These are phyloP conservation scores for Umbelopsis isabellina DNA, from an alignment of 192 early-diverging fungal species.

Conservation along the genomic window DNA sequence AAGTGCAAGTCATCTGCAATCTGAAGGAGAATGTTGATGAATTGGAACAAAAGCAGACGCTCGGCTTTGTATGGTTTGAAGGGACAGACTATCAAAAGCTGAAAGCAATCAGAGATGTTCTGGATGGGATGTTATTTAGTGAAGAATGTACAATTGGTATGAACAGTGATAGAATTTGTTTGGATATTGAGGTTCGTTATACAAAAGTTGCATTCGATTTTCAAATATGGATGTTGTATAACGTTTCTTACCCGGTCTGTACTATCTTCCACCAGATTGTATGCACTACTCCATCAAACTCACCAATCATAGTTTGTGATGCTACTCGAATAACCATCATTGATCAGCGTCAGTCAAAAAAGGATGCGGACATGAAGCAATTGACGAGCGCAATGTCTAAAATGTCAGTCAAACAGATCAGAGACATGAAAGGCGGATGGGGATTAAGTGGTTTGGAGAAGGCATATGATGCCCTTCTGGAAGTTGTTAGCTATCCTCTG, in stretches of 20 bases:
- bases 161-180: neutral
- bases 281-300: slow-evolving; percentile 7
- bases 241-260: neutral
- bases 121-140: slow-evolving; percentile 10
- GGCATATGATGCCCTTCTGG: slow-evolving; percentile 73
- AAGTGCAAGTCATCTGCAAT: neutral
- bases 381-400: slow-evolving; percentile 2
- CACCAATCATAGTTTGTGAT: neutral
- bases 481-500: slow-evolving; percentile 80
- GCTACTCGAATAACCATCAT: slow-evolving; percentile 19
- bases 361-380: neutral
- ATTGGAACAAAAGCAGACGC: slow-evolving; percentile 1
- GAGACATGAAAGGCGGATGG: neutral
- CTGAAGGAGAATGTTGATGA: slow-evolving; percentile 9
- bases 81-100: neutral
- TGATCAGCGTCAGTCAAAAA: neutral
- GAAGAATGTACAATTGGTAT: neutral
- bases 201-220: too few relatives aligned
- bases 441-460: slow-evolving; percentile 69
- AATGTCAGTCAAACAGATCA: neutral
- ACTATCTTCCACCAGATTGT: neutral
- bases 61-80: neutral
- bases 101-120: neutral
- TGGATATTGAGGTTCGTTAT: neutral
- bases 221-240: neutral